Conservation (phyloP, 192 early-diverging fungal genomes). For the Podila horticola region DNA sequence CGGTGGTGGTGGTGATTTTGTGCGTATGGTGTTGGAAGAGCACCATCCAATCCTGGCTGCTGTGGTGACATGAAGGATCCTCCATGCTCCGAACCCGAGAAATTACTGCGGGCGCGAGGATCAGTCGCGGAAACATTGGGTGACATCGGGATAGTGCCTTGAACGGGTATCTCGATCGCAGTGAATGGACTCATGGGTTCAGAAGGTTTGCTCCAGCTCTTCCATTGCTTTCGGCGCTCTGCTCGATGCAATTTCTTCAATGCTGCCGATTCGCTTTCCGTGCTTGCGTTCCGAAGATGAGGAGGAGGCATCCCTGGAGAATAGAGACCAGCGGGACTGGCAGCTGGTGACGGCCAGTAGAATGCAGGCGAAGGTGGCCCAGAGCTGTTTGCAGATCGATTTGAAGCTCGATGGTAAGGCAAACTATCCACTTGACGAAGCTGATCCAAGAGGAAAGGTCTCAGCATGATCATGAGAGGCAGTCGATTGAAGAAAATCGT, state of each 20-base stretch:
- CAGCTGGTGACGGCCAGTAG: conserved; percentile 18
- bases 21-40: neutral
- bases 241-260: conserved; percentile 7
- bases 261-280: neutral
- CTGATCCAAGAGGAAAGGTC: conserved; percentile 55
- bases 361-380: conserved; percentile 27
- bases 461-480: conserved; percentile 58
- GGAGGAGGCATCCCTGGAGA: conserved; percentile 19
- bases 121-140: conserved; percentile 5
- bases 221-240: conserved; percentile 53
- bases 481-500: conserved; percentile 58
- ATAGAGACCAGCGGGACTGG: conserved; percentile 4
- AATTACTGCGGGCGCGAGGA: conserved; percentile 11
- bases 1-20: conserved; percentile 7
- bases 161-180: conserved; percentile 12
- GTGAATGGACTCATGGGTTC: conserved; percentile 26
- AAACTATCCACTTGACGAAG: conserved; percentile 36
- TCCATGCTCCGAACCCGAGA: conserved; percentile 14
- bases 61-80: neutral
- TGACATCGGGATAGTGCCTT: conserved; percentile 10
- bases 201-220: conserved; percentile 55
- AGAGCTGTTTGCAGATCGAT: conserved; percentile 20
- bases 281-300: conserved; percentile 5
- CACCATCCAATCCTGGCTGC: neutral
- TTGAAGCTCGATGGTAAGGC: conserved; percentile 2